Base-by-base conservation (phyloP, 163 green algal genomes). In the Scenedesmus sp. region DNA sequence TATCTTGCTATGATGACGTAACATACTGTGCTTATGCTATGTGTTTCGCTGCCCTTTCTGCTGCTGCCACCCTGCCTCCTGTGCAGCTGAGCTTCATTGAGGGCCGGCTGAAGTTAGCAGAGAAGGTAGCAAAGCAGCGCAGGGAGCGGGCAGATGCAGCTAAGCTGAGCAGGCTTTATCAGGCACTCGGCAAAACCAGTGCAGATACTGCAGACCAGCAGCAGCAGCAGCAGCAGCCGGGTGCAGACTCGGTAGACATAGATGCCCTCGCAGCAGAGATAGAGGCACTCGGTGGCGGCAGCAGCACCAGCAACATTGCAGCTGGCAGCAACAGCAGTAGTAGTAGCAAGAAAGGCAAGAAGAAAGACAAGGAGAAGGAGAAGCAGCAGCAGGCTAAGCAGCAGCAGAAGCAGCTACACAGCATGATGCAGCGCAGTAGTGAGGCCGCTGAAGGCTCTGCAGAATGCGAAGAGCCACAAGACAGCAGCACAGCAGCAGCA, bases 191-290 rank as follows among this genome's bases (percentile, higher is more conserved):
- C 23, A 52, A 4, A 4, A 52, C 3, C 0, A 2, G 46, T 2
- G 70, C 23, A 23, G 23, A 13, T 18, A 52, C 5, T 79, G 70
- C 23, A 52, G 77, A 8, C 77, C 4, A 12, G 84, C 59, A 82
- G 62, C 60, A 82, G 64, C 60, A 89, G 64, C 34, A 81, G 85
- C 85, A 76, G 66, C 70, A 79, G 67, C 67, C 60, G 67, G 85
- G 20, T 7, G 34, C 13, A 82, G 34, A 16, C 10, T 23, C 79
- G 15, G 59, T 59, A 79, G 82, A 79, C 23, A 13, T 79, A 52
- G 70, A 79, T 52, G 70, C 70, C 12, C 13, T 79, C 6, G 70
- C 70, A 52, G 70, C 70, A 79, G 70, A 79, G 23, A 79, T 79
- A 79, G 70, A 79, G 46, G 70, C 70, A 79, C 70, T 79, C 13